phyloP scores from a whole-genome alignment of 2,329 filamentous ascomycete species.

The Hymenotorrendiella dingleyae region DNA sequence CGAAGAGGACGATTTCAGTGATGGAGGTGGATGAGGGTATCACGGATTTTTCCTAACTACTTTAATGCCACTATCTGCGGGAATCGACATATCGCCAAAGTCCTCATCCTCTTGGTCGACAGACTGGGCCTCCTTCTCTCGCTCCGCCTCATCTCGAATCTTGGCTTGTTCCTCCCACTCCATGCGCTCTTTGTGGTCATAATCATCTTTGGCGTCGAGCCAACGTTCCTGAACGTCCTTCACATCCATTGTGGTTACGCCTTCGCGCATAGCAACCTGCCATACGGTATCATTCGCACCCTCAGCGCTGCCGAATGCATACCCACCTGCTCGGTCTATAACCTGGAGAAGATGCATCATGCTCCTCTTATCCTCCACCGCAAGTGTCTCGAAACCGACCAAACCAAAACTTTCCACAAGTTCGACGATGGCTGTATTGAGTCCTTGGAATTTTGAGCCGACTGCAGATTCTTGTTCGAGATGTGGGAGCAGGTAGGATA shows the following conservation, averaged over 20 bases:
- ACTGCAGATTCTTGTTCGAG: conserved; percentile 73
- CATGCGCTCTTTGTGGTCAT: conserved; percentile 72
- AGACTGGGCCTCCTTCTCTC: conserved; percentile 31
- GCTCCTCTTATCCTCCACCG: conserved; percentile 92
- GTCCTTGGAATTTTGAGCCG: conserved; percentile 70
- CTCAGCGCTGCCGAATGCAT: conserved; percentile 85
- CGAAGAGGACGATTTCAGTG: conserved; percentile 41
- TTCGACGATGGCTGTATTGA: conserved; percentile 82
- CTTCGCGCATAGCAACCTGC: conserved; percentile 86
- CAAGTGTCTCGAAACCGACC: conserved; percentile 86
- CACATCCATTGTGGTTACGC: conserved; percentile 69
- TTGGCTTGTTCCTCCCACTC: conserved; percentile 71
- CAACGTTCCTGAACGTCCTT: conserved; percentile 92
- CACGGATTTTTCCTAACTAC: conserved; percentile 57
- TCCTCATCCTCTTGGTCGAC: conserved; percentile 32
- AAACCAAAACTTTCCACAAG: conserved; percentile 86
- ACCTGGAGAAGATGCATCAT: conserved; percentile 89
- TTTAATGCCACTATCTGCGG: conserved; percentile 61
- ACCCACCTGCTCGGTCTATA: conserved; percentile 87
- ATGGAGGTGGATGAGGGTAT: conserved; percentile 38
- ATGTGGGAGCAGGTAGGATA: conserved; percentile 74
- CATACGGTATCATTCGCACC: conserved; percentile 95
- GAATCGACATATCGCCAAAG: conserved; percentile 43
- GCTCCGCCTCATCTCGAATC: conserved; percentile 35
- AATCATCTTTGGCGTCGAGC: conserved; percentile 84